Base-by-base conservation (phyloP, 2,329 filamentous ascomycete genomes). In the Penicillium sp. region DNA sequence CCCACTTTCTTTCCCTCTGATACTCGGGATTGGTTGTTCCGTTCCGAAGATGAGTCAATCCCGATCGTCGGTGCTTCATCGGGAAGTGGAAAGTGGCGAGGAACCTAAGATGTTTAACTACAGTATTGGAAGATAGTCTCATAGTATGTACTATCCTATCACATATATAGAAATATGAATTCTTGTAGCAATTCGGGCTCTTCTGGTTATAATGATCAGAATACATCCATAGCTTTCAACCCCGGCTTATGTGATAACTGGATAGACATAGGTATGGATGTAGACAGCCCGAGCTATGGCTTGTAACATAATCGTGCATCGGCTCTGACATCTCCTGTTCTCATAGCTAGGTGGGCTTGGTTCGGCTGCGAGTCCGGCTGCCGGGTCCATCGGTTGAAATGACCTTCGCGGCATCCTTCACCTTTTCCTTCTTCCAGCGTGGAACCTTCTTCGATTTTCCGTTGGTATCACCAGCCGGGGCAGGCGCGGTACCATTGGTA, bases 281-380 rank as follows among this genome's bases (percentile, higher is more conserved):
- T n/a, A n/a, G n/a, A n/a, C n/a, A n/a, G n/a, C n/a, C n/a, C n/a
- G 10, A 6, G 14, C 8, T n/a, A 39, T 49, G 14, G 37, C 22
- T 14, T 5, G 13, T 29, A 14, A 6, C 26, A 29, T 23, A 16
- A 14, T 5, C 7, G 10, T n/a, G 29, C 24, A 7, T n/a, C 16
- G 14, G 13, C 7, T 2, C 36, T 20, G 10, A 16, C 10, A 11
- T 11, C 9, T 24, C 37, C 38, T 42, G 16, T 18, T 16, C 16
- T 18, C 14, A 16, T 34, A 34, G 11, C 9, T 9, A 59, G 14
- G 57, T 50, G 32, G 53, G 54, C 54, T 70, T 65, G 39, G 65
- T 66, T 23, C 67, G 66, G 51, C 66, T 70, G 40, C 68, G 65
- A 34, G 68, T 70, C 28, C 68, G 60, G 50, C 65, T 69, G 27